Evolutionary conservation across 768 basidiomycete genomes (phyloP), one percentile per base, ranked within the genome.

Genomic region (Rhizopogon vinicolor): DNA sequence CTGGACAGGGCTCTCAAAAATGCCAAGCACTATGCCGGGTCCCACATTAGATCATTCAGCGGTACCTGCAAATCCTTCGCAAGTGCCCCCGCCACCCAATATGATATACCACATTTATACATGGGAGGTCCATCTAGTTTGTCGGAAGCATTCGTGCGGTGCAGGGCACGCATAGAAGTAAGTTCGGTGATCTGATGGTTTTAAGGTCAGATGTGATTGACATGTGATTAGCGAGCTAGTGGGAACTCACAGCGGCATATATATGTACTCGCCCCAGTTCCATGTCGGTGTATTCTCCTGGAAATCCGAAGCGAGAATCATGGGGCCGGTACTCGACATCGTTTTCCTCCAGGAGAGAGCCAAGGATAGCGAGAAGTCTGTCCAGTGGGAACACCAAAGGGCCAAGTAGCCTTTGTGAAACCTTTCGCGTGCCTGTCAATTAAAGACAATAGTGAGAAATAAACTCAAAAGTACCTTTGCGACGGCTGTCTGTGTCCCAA

Each of bases 341-440:
- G 60, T 90, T 82, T 63, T 91, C 91, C 61, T 91, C 86, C 12
- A 92, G 61, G 1, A 97, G 69, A 0, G 84, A 79, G 1, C 89
- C 91, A 1, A 94, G 76, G 51, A 95, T 87, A 0, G 90, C 92
- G 3, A 91, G 64, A 52, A 96, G 72, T 31, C 93, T 74, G 62
- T 95, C 93, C 1, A 94, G 68, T 0, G 88, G 83, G 64, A 95
- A 95, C 1, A 86, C 70, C 35, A 79, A 75, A 3, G 93, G 93
- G 1, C 93, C 93, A 2, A 89, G 71, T 4, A 93, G 78, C n/a
- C 86, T 75, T 62, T 92, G 90, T 1, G 92, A 82, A 14, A 86
- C 74, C 87, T 91, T 48, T 5, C 10, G 13, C 22, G n/a, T 46
- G 31, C 49, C 41, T 49, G 22, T 49, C 4, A 42, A 40, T 35